Percentiles rank a stretch among this genome's conserved stretches.
These are phyloP conservation scores for Fragaria vesca DNA, from an alignment of 306 rosid genomes.

Conservation along the genomic window DNA sequence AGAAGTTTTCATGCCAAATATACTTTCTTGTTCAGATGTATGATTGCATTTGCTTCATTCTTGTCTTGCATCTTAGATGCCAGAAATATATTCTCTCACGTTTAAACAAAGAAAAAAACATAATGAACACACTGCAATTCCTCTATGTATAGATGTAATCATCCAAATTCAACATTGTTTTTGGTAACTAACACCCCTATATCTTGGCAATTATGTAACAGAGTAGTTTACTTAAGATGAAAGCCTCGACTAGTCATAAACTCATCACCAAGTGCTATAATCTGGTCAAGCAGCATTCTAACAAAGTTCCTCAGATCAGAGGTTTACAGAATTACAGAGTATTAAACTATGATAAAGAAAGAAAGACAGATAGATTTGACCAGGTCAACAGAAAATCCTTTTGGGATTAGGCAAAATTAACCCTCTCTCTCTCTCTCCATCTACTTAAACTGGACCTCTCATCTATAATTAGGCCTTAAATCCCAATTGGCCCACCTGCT, in stretches of 20 bases:
- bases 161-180: neutral
- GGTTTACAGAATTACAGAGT: neutral
- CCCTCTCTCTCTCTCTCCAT: neutral
- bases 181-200: neutral
- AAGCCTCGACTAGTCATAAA: neutral
- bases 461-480: slow-evolving; percentile 26
- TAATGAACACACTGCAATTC: neutral
- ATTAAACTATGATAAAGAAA: neutral
- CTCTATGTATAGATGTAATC: neutral
- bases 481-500: slow-evolving; percentile 11
- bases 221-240: neutral
- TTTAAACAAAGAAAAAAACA: neutral
- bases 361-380: neutral
- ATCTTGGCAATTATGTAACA: neutral
- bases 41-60: neutral
- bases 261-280: slow-evolving; percentile 4
- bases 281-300: neutral
- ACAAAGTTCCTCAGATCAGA: neutral
- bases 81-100: neutral
- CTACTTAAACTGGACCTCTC: slow-evolving; percentile 20
- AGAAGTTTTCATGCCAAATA: neutral
- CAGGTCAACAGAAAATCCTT: slow-evolving; percentile 5
- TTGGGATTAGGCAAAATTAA: neutral
- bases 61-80: neutral
- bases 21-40: neutral